These are phyloP conservation scores for Coccomyxa sp. DNA, from an alignment of 139 green algal species.

Conservation along the genomic window DNA sequence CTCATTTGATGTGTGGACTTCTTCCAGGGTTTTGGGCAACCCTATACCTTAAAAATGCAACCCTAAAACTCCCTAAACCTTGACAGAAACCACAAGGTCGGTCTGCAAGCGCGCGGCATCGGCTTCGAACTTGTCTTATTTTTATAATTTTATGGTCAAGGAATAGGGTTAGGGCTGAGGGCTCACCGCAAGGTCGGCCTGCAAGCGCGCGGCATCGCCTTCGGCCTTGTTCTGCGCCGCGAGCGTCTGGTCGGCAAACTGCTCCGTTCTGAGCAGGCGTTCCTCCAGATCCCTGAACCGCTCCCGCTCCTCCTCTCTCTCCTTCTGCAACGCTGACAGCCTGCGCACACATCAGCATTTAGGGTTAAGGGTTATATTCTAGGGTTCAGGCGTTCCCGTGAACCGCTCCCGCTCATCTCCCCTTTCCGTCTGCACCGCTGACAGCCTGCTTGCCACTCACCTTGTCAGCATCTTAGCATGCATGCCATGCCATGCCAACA, in stretches of 20 bases:
- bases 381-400: background rate
- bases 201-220: too few relatives aligned
- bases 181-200: too few relatives aligned
- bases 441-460: background rate
- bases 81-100: too few relatives aligned
- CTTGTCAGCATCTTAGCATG: background rate
- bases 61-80: too few relatives aligned
- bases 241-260: background rate
- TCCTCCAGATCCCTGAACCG: background rate
- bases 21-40: too few relatives aligned
- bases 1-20: too few relatives aligned
- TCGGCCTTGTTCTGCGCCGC: background rate
- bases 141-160: too few relatives aligned
- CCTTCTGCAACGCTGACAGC: background rate
- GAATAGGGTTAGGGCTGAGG: too few relatives aligned
- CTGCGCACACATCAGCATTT: background rate
- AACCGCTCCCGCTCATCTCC: background rate
- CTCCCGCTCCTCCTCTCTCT: background rate
- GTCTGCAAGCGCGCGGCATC: too few relatives aligned
- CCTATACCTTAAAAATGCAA: too few relatives aligned
- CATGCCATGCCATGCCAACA: too few relatives aligned
- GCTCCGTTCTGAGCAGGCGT: background rate
- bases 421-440: background rate
- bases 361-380: background rate
- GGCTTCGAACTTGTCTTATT: background rate